Conservation (phyloP, 2,329 filamentous ascomycete genomes). For the Paecilomyces niveus region DNA sequence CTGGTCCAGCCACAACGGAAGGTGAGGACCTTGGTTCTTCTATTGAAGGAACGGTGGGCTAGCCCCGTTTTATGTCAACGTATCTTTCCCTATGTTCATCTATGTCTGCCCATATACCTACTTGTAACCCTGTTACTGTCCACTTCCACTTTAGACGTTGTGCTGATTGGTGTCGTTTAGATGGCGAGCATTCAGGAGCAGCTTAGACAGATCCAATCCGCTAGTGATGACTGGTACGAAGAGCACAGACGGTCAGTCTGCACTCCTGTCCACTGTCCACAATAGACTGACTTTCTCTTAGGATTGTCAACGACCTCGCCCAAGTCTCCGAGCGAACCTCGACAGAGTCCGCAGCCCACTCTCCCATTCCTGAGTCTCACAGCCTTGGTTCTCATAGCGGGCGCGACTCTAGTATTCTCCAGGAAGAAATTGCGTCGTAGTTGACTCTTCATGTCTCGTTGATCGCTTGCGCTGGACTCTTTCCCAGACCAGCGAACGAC, state of each 20-base stretch:
- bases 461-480: not conserved
- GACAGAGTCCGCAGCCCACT: slow-evolving; percentile 18
- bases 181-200: slow-evolving; percentile 43
- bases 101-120: not conserved
- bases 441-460: not conserved
- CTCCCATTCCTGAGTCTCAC: slow-evolving; percentile 19
- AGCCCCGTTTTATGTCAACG: slow-evolving; percentile 29
- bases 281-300: slow-evolving; percentile 11
- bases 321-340: slow-evolving; percentile 25
- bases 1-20: slow-evolving; percentile 32
- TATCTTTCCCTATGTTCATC: slow-evolving; percentile 1
- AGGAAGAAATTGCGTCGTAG: not conserved
- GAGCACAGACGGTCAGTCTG: slow-evolving; percentile 35
- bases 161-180: slow-evolving; percentile 24
- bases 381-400: not conserved
- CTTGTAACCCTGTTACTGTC: not conserved
- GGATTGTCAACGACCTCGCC: slow-evolving; percentile 32
- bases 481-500: not conserved
- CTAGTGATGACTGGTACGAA: slow-evolving; percentile 39
- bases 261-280: not conserved
- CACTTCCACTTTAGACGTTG: slow-evolving; percentile 12
- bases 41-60: slow-evolving; percentile 42
- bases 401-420: not conserved
- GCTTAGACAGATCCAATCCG: slow-evolving; percentile 38
- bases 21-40: slow-evolving; percentile 42